Evolutionary conservation across 306 rosid species (phyloP), one percentile per base, ranked within the genome.

Genomic region (Prinsepia uniflora): DNA sequence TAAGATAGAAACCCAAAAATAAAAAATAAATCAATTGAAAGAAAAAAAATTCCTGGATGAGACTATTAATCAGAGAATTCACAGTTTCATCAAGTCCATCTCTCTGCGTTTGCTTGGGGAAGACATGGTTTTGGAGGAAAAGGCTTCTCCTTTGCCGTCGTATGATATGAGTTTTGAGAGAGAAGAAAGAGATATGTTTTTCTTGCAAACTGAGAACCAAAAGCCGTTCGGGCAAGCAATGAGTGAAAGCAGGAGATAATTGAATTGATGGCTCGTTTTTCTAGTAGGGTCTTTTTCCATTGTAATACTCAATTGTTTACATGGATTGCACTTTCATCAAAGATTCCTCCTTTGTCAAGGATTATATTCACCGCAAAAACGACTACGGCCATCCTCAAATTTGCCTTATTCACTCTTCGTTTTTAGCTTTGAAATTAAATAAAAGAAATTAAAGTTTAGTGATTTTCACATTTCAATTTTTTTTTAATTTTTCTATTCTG

Each of bases 71-170:
- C 13, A 57, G 67, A 79, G 64, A 79, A 48, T 67, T 75, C 80
- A 90, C 96, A 93, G 92, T 82, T 93, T 90, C 97, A 89, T 93
- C 84, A 90, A 75, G 80, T 93, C 98, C 98, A 84, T 88, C 86
- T 90, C 96, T 44, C 96, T 80, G 75, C 96, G 97, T 82, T 87
- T 93, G 85, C 89, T 93, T 41, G 97, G 97, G 17, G 96, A 93
- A 83, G 94, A 85, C 98, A 93, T 93, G 73, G 72, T 81, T 54
- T 52, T 3, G 44, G 22, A 49, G 65, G 44, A 30, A 61, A 56
- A 62, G 48, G 55, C 34, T 30, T 58, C 44, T 45, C 67, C 39
- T 55, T 13, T 49, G 70, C 20, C 57, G 69, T 61, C 39, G 52
- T 30, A 10, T 68, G 67, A 20, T 47, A 58, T 62, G 76, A 54